Conservation (phyloP, 495 filamentous ascomycete species). For the Aspergillus taichungensis region DNA sequence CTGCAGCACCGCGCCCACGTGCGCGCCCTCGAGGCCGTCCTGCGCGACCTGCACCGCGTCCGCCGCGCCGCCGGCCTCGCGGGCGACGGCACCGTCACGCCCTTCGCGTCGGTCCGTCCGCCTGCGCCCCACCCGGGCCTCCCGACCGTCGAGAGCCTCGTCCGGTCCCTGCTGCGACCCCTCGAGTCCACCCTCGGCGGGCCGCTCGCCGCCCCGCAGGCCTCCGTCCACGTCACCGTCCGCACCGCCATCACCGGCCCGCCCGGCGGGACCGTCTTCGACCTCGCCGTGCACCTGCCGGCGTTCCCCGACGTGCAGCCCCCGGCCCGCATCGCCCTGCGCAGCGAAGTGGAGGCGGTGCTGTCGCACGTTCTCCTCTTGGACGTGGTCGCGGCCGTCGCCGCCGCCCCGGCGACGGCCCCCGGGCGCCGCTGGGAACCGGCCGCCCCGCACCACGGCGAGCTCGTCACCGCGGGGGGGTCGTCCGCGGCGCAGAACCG, state of each 20-base stretch:
- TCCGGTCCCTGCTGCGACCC: conserved; percentile 31
- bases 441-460: conserved; percentile 35
- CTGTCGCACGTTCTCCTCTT: conserved; percentile 32
- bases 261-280: conserved; percentile 38
- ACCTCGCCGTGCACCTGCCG: conserved; percentile 32
- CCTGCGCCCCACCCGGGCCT: background rate
- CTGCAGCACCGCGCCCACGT: conserved; percentile 49
- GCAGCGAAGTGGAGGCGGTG: conserved; percentile 28
- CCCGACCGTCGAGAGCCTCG: conserved; percentile 28
- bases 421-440: conserved; percentile 19
- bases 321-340: conserved; percentile 25
- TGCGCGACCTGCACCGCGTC: conserved; percentile 27
- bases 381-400: conserved; percentile 27
- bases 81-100: conserved; percentile 21
- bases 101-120: conserved; percentile 21
- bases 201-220: conserved; percentile 22
- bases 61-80: conserved; percentile 35
- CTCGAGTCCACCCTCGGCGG: conserved; percentile 36
- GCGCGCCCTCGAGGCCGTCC: conserved; percentile 25
- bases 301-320: conserved; percentile 27
- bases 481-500: conserved; percentile 15
- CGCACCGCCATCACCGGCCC: conserved; percentile 35
- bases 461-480: conserved; percentile 17
- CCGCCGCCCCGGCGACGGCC: conserved; percentile 6
- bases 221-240: conserved; percentile 36